A percentile compares a stretch with the other conserved stretches of the same genome.
Evolutionary conservation across 2,329 filamentous ascomycete species (phyloP).

Genomic region (Trichoderma endophyticum): DNA sequence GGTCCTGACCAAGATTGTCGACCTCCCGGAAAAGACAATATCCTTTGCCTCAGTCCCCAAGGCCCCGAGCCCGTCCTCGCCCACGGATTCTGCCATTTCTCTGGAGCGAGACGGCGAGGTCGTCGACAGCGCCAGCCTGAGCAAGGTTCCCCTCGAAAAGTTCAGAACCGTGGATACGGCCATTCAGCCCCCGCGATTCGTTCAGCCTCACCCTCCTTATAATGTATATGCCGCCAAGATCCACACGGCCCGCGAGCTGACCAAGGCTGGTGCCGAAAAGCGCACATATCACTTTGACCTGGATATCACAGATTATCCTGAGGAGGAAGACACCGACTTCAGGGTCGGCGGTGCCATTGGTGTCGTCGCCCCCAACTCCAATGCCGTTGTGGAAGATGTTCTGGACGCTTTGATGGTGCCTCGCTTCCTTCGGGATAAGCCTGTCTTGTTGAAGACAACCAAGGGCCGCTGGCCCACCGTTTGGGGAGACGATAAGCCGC

Average conservation of each 20-base stretch:
- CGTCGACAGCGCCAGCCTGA: constrained; percentile 27
- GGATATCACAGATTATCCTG: constrained; percentile 91
- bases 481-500: constrained; percentile 85
- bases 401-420: constrained; percentile 80
- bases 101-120: constrained; percentile 33
- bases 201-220: constrained; percentile 92
- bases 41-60: constrained; percentile 60
- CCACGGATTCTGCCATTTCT: constrained; percentile 49
- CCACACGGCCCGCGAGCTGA: constrained; percentile 80
- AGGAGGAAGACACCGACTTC: constrained; percentile 82
- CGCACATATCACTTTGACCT: constrained; percentile 96
- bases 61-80: constrained; percentile 36
- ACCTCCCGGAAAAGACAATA: constrained; percentile 72
- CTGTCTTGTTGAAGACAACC: constrained; percentile 72
- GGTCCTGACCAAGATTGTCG: constrained; percentile 65
- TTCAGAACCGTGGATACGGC: constrained; percentile 47
- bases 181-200: constrained; percentile 78
- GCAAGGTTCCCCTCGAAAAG: constrained; percentile 22
- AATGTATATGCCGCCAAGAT: constrained; percentile 88
- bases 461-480: constrained; percentile 93
- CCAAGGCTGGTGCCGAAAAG: constrained; percentile 86
- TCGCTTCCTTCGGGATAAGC: constrained; percentile 78
- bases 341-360: constrained; percentile 95
- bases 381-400: constrained; percentile 73
- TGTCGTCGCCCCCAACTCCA: constrained; percentile 82